These are phyloP conservation scores for Thalia dealbata DNA, from an alignment of 176 grass and related monocot genomes.

Conservation along the genomic window DNA sequence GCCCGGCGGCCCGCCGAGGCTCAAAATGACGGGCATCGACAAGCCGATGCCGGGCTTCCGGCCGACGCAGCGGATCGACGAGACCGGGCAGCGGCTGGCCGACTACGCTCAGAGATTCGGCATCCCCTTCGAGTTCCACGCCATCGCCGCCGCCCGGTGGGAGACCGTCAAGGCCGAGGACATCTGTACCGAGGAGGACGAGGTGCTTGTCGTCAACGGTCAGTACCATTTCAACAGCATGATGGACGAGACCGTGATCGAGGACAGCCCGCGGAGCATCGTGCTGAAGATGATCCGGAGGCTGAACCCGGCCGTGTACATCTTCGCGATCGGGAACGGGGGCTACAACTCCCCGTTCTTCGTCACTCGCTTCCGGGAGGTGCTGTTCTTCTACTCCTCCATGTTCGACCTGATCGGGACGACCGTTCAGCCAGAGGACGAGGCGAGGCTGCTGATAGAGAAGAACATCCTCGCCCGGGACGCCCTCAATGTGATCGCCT, in stretches of 20 bases:
- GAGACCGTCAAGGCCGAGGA: background rate
- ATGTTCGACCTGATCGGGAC: background rate
- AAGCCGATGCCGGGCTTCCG: background rate
- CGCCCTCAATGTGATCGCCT: background rate
- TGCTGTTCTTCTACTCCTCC: background rate
- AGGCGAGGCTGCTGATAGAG: background rate
- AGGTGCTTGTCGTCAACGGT: conserved; percentile 7
- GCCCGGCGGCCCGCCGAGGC: background rate
- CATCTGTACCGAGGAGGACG: background rate
- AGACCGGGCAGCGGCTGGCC: background rate
- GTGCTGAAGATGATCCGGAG: background rate
- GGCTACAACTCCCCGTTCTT: background rate
- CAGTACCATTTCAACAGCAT: background rate
- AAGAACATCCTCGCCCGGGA: background rate
- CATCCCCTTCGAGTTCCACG: conserved; percentile 2
- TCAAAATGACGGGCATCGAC: conserved; percentile 4
- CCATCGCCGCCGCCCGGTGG: background rate
- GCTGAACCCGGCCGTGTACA: background rate
- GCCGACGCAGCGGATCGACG: background rate
- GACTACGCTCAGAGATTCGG: conserved; percentile 3
- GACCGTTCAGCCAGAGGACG: background rate
- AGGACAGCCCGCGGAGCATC: background rate
- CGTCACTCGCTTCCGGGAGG: background rate
- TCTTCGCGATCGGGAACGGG: background rate
- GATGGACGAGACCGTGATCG: conserved; percentile 1